Evolutionary conservation across 2,329 filamentous ascomycete species (phyloP), one percentile per base, ranked within the genome.

Genomic region (Diaporthe caulivora): DNA sequence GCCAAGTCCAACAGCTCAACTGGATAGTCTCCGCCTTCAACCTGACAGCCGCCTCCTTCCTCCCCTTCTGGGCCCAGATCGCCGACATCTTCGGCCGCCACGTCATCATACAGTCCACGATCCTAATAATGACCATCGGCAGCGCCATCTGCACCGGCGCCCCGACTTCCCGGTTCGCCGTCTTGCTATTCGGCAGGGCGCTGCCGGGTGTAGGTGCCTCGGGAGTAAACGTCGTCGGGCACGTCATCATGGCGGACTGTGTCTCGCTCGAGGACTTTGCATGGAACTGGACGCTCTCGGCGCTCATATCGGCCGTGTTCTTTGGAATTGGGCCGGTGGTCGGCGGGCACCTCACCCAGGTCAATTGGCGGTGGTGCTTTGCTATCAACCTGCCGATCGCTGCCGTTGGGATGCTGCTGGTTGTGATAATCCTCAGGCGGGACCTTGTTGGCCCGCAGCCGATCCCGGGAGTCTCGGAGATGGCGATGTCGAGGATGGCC

Each of bases 11-110:
- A 29, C 87, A 91, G 76, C 84, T 92, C 6, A 93, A 92, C 78
- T 93, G 91, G 91, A 92, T 94, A 78, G 88, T 93, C n/a, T 91
- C 92, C 0, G 86, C 91, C 5, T 94, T 93, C 81, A 93, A 91
- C 70, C 83, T 94, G 17, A 92, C 91, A 0, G 89, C 90, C 0
- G 91, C 92, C 1, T 88, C 91, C 1, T 93, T 93, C 76, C 90
- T 93, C 11, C 91, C 91, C 3, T 87, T 89, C 70, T 93, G 91
- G 82, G 90, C 92, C 0, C 91, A 93, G 76, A 84, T 91, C 57
- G 87, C 90, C 18, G 90, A 93, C 76, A 86, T 93, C 37, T 92
- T 92, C 76, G 92, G 92, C 21, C 87, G 92, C 3, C 88, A 92
- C 78, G 83, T 82, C 8, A 84, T 88, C 7, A 82, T 94, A 10